Conservation (phyloP, 23 red algal genomes). For the Pyropia yezoensis region DNA sequence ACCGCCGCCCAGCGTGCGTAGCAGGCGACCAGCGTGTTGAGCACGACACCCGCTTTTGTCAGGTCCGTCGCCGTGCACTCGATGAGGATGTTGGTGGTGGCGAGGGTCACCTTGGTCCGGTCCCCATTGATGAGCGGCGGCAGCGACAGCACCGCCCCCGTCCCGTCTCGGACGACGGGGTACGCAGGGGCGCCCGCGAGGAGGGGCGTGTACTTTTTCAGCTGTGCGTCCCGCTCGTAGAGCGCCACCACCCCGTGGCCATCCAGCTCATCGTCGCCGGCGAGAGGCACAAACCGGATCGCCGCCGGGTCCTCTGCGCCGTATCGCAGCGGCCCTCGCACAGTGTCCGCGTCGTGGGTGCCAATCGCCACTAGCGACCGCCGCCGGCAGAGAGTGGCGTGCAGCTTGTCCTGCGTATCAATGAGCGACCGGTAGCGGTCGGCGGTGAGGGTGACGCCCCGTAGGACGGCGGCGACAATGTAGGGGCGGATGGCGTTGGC, state of each 20-base stretch:
- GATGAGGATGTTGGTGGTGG: slow-evolving; percentile 90
- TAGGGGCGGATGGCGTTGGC: slow-evolving; percentile 67
- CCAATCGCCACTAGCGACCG: slow-evolving; percentile 94
- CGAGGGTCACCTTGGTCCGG: slow-evolving; percentile 66
- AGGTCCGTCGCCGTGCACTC: slow-evolving; percentile 96
- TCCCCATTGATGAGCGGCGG: slow-evolving; percentile 99
- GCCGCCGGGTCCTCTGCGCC: slow-evolving; percentile 47
- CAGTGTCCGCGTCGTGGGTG: slow-evolving; percentile 88
- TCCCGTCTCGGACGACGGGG: slow-evolving; percentile 72
- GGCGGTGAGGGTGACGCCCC: slow-evolving; percentile 48
- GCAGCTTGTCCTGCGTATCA: slow-evolving; percentile 93
- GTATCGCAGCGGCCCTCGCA: slow-evolving; percentile 65
- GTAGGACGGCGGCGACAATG: slow-evolving; percentile 76
- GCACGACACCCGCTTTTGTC: slow-evolving; percentile 70
- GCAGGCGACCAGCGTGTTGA: slow-evolving; percentile 74
- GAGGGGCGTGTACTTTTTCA: slow-evolving; percentile 85
- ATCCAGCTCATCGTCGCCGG: slow-evolving; percentile 40
- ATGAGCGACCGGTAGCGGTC: slow-evolving; percentile 85
- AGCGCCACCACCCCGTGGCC: slow-evolving; percentile 64
- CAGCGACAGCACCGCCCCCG: slow-evolving; percentile 73
- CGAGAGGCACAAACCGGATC: slow-evolving; percentile 73
- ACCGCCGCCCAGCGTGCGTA: slow-evolving; percentile 63
- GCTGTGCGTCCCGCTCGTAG: slow-evolving; percentile 66
- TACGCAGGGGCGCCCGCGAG: slow-evolving; percentile 49
- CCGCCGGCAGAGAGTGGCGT: slow-evolving; percentile 88